phyloP scores from a whole-genome alignment of 176 grass and related monocot genomes.

The Musa troglodytarum region DNA sequence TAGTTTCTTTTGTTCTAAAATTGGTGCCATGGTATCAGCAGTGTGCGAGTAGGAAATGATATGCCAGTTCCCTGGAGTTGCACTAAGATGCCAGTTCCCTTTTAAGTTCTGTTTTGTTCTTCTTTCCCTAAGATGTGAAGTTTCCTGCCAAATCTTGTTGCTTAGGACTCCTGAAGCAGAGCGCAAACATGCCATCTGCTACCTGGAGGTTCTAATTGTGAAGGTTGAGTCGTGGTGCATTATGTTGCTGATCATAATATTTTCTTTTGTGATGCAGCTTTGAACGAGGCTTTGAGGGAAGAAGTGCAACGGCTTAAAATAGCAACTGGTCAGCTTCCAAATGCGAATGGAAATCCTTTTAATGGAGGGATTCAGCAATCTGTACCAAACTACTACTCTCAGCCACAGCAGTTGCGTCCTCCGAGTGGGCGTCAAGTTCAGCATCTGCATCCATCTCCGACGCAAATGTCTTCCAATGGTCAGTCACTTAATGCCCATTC shows the following conservation, averaged over 20 bases:
- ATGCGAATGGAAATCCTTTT: constrained; percentile 54
- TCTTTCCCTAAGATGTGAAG: background rate
- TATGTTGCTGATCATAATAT: background rate
- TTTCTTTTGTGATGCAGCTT: background rate
- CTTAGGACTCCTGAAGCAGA: background rate
- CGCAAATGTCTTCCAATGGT: constrained; percentile 41
- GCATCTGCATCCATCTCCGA: constrained; percentile 22
- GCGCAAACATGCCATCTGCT: background rate
- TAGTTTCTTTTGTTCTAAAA: background rate
- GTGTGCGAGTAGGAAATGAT: background rate
- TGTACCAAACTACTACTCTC: constrained; percentile 36
- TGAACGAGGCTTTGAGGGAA: constrained; percentile 21
- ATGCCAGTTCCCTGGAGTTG: background rate
- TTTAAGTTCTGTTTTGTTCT: background rate
- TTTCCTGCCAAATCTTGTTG: background rate
- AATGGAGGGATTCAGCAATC: constrained; percentile 41
- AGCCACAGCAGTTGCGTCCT: constrained; percentile 54
- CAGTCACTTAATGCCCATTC: constrained; percentile 45
- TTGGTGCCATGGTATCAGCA: background rate
- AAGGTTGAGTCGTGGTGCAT: background rate
- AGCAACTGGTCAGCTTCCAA: constrained; percentile 48
- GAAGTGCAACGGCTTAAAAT: constrained; percentile 20
- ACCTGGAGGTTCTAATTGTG: background rate
- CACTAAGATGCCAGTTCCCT: background rate
- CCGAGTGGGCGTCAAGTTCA: constrained; percentile 34